Evolutionary conservation across 441 rosid genomes (phyloP).

Genomic region (Gossypium lobatum): DNA sequence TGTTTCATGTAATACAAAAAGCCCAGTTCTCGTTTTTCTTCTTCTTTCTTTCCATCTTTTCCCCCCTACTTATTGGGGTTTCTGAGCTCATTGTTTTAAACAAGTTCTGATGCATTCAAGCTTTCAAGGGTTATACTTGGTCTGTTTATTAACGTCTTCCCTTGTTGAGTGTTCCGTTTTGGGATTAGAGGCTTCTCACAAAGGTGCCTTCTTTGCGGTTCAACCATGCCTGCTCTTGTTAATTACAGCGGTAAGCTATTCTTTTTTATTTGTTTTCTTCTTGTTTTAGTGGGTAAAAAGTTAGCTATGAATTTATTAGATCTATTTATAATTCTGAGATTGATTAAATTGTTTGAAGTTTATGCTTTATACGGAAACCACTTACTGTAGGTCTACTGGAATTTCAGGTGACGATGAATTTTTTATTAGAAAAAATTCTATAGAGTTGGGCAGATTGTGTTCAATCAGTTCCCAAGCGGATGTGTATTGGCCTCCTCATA

Average conservation of each 20-base stretch:
- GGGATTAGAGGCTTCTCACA: background rate
- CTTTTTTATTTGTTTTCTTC: background rate
- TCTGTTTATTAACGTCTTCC: conserved; percentile 19
- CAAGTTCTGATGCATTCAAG: conserved; percentile 35
- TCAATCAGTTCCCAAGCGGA: conserved; percentile 40
- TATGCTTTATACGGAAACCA: background rate
- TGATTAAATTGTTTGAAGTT: too few species aligned
- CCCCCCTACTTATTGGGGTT: conserved; percentile 43
- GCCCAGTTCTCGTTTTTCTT: background rate
- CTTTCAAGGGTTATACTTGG: conserved; percentile 17
- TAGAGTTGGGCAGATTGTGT: conserved; percentile 37
- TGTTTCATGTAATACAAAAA: background rate
- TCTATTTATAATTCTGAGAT: too few species aligned
- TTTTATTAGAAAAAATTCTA: conserved; percentile 26
- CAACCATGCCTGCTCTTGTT: too few species aligned
- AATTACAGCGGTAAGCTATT: too few species aligned
- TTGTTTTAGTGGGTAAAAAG: too few species aligned
- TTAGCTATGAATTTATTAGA: background rate
- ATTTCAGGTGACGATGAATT: conserved; percentile 36
- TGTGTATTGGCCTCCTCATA: conserved; percentile 57
- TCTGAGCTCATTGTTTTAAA: background rate
- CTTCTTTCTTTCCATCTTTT: conserved; percentile 9
- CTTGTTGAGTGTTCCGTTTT: conserved; percentile 7
- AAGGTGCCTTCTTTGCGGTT: too few species aligned
- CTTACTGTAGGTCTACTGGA: conserved; percentile 2